phyloP scores from a whole-genome alignment of 495 filamentous ascomycete genomes.

The Penicillium soppii region DNA sequence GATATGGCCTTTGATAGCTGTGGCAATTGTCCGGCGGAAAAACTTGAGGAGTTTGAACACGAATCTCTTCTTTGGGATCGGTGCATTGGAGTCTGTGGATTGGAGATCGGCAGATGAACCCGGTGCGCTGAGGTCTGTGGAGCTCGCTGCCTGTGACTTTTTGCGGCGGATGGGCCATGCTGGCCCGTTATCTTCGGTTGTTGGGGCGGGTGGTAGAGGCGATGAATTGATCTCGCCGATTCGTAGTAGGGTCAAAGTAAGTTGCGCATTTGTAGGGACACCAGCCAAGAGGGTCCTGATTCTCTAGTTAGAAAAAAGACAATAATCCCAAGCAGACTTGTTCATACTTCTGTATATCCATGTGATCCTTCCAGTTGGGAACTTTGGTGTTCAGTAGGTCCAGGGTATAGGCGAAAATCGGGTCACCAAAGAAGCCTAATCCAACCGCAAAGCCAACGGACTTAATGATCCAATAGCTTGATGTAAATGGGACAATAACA shows the following conservation, averaged over 20 bases:
- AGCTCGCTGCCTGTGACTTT: slow-evolving; percentile 30
- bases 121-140: slow-evolving; percentile 18
- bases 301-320: background rate
- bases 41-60: slow-evolving; percentile 60
- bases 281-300: slow-evolving; percentile 71
- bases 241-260: slow-evolving; percentile 81
- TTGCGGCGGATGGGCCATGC: slow-evolving; percentile 29
- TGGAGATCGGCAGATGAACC: slow-evolving; percentile 7
- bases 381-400: slow-evolving; percentile 62
- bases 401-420: slow-evolving; percentile 59
- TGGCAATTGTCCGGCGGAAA: slow-evolving; percentile 68
- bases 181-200: slow-evolving; percentile 29
- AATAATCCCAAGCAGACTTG: slow-evolving; percentile 1
- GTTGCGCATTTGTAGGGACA: slow-evolving; percentile 85
- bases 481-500: slow-evolving; percentile 58
- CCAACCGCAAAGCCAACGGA: slow-evolving; percentile 62
- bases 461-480: slow-evolving; percentile 75
- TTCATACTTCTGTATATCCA: slow-evolving; percentile 65
- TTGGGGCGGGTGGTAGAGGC: slow-evolving; percentile 77
- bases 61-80: slow-evolving; percentile 41
- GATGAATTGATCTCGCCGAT: slow-evolving; percentile 82
- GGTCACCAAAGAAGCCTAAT: slow-evolving; percentile 78
- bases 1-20: slow-evolving; percentile 65
- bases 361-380: slow-evolving; percentile 72
- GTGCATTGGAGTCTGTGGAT: background rate